These are phyloP conservation scores for Agastache rugosa DNA, from an alignment of 257 asterid genomes.

Conservation along the genomic window DNA sequence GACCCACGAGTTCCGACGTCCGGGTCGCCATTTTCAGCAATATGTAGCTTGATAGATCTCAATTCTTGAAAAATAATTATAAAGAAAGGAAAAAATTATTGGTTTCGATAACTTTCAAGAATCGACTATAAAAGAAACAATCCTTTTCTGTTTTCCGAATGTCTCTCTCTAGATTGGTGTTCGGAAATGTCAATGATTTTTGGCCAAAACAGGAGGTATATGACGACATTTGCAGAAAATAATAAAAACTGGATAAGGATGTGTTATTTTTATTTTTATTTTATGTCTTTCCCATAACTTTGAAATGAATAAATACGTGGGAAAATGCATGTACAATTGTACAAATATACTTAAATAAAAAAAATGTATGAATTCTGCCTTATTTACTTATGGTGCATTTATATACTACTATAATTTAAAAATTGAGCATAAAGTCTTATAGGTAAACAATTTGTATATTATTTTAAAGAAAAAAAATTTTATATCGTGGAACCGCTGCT, in stretches of 20 bases:
- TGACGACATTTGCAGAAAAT: not conserved
- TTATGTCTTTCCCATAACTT: no score
- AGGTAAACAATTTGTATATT: no score
- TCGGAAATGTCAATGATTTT: not conserved
- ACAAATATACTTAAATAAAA: no score
- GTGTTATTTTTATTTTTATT: no score
- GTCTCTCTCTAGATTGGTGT: not conserved
- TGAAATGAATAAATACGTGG: not conserved
- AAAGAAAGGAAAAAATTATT: not conserved
- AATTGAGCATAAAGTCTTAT: no score
- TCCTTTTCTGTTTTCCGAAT: not conserved
- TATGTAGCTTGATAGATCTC: slow-evolving; percentile 17
- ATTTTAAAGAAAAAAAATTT: no score
- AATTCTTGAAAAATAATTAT: not conserved
- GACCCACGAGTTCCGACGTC: slow-evolving; percentile 72
- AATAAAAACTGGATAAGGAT: not conserved
- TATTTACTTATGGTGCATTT: no score
- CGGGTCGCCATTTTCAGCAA: slow-evolving; percentile 52
- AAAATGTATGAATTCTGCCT: no score
- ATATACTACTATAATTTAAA: no score
- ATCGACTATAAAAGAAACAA: not conserved
- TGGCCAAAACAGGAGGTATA: not conserved
- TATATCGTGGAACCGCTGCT: no score
- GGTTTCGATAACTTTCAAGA: not conserved
- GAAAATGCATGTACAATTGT: no score